A percentile compares a stretch with the other conserved stretches of the same genome.
These are phyloP conservation scores for Tinospora cordifolia DNA, from an alignment of 164 flowering plant genomes.

Conservation along the genomic window DNA sequence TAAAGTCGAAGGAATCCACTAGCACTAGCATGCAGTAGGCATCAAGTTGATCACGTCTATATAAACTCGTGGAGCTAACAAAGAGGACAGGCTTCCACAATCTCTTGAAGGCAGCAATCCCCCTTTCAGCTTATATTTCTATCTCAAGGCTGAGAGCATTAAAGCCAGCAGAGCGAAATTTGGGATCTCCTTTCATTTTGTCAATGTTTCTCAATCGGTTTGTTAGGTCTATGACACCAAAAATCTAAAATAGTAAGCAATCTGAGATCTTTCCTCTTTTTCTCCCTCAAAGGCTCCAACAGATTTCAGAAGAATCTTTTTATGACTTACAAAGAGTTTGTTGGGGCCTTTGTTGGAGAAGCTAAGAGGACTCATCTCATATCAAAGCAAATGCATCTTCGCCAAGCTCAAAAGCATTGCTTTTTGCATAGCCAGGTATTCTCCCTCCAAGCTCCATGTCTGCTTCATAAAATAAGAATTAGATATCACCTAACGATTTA, in stretches of 20 bases:
- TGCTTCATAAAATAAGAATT: not conserved
- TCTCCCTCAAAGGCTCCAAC: constrained; percentile 4
- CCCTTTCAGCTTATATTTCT: not conserved
- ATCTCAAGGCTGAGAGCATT: not conserved
- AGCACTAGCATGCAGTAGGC: not conserved
- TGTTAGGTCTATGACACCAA: not conserved
- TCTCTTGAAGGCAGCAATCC: not conserved
- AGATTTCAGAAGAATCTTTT: not conserved
- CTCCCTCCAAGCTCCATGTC: not conserved
- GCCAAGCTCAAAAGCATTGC: not conserved
- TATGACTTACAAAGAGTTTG: not conserved
- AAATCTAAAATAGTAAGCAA: not conserved
- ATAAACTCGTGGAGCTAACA: not conserved
- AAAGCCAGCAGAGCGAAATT: not conserved
- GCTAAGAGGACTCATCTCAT: not conserved
- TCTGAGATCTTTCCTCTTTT: not conserved
- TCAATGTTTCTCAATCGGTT: not conserved
- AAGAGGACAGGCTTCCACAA: not conserved
- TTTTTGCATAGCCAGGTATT: constrained; percentile 2
- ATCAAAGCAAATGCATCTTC: not conserved
- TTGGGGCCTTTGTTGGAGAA: not conserved
- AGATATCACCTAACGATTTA: too few species aligned
- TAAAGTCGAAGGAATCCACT: not conserved
- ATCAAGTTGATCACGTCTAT: not conserved
- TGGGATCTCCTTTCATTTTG: not conserved